A percentile compares a stretch with the other conserved stretches of the same genome.
Conservation (phyloP, 2,329 filamentous ascomycete species). For the Ceratocystis alfenasii region DNA sequence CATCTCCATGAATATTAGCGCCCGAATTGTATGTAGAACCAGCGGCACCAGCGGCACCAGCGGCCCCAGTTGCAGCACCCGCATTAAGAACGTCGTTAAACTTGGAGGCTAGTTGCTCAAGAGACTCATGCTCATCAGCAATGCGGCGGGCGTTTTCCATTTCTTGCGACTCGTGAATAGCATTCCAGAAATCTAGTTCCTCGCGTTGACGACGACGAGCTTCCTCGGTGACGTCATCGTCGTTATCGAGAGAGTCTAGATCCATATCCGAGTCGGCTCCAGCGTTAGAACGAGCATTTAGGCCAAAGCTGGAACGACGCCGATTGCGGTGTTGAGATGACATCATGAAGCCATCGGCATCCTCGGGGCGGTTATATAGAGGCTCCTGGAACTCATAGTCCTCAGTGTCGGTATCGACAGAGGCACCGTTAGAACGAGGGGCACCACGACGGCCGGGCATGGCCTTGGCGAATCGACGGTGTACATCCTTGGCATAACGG, state of each 20-base stretch:
- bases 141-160: slow-evolving; percentile 26
- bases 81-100: slow-evolving; percentile 50
- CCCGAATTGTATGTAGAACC: slow-evolving; percentile 48
- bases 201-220: slow-evolving; percentile 49
- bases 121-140: slow-evolving; percentile 23
- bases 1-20: slow-evolving; percentile 35
- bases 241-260: background rate
- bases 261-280: background rate
- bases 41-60: slow-evolving; percentile 44
- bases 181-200: slow-evolving; percentile 56
- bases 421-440: slow-evolving; percentile 27
- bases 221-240: slow-evolving; percentile 51
- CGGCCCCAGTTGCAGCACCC: slow-evolving; percentile 41
- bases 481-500: slow-evolving; percentile 48
- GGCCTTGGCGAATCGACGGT: slow-evolving; percentile 48
- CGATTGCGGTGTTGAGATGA: slow-evolving; percentile 34
- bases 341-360: slow-evolving; percentile 50
- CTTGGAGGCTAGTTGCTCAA: slow-evolving; percentile 30
- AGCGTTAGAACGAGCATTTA: slow-evolving; percentile 26
- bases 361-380: slow-evolving; percentile 53
- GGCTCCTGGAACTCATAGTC: slow-evolving; percentile 35
- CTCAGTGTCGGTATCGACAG: slow-evolving; percentile 37
- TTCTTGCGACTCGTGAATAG: slow-evolving; percentile 40
- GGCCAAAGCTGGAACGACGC: slow-evolving; percentile 28
- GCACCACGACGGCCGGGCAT: slow-evolving; percentile 34